Evolutionary conservation across 1,284 basidiomycete species (phyloP), one percentile per base, ranked within the genome.

Genomic region (Trametes versicolor): DNA sequence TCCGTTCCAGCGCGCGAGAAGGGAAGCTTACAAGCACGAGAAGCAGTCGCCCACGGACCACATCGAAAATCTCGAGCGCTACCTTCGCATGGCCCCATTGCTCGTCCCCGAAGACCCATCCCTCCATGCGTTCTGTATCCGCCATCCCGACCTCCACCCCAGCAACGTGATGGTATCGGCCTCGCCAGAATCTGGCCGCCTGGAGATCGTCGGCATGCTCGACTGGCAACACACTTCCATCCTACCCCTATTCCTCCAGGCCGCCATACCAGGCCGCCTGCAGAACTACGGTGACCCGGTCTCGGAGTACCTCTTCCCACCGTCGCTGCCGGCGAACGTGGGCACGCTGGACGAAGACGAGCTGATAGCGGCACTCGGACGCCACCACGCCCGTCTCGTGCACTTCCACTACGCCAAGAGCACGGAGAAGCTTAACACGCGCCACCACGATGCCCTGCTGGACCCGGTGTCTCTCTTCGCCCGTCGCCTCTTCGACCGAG

Each of bases 171-270:
- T 75, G 53, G 79, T 82, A 2, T 74, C 36, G 36, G 19, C 32
- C 21, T 63, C 55, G 49, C 48, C 65, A 47, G 62, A 57, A 58
- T 58, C 62, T 50, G 45, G 23, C 58, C n/a, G 10, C 23, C 59
- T 32, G 47, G 49, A 76, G 39, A 66, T 82, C 68, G 68, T 79
- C 39, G 60, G 80, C 74, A 65, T 83, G 69, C 29, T 82, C 64
- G 81, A 83, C 77, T 82, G 81, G 81, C 80, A 82, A 74, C 77
- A 83, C 71, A 63, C 81, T 63, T 73, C 83, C 0, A 80, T 86
- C 77, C 77, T 85, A 39, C 83, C 83, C 74, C 29, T 63, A 60
- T 85, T 83, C 73, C 82, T 85, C 75, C 77, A 77, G 55, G 78
- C 80, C 37, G 76, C 79, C 68, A 75, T 86, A 73, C 84, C 83